Base-by-base conservation (phyloP, 306 rosid species). In the Myrica gale region DNA sequence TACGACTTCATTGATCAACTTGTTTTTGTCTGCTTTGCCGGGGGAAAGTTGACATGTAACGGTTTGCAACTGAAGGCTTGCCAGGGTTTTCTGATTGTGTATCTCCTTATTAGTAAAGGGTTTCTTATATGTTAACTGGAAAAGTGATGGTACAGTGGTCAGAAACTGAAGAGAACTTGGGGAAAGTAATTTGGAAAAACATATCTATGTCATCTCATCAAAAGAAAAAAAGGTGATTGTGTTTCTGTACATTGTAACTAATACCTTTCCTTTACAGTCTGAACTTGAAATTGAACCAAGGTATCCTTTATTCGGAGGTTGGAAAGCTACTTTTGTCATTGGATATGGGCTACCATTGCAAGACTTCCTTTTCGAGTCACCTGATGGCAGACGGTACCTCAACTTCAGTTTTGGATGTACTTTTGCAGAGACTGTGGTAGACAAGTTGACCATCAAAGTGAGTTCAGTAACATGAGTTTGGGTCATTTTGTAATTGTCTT, bases 271-370 rank as follows among this genome's bases (percentile, higher is more conserved):
- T 56, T 82, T 80, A 82, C 97, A 95, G 99, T 92, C 99, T 63
- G 99, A 90, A 74, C 99, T 95, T 79, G 96, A 92, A 84, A 65
- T 95, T 88, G 97, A 95, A 81, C 99, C 99, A 57, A 84, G 97
- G 19, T 95, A 92, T 88, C 99, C 99, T 79, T 84, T 95, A 55
- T 95, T 95, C 86, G 99, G 99, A 76, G 99, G 99, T 62, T 95
- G 99, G 99, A 92, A 90, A 88, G 79, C 97, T 78, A 89, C 97
- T 53, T 95, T 95, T 83, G 76, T 90, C 73, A 85, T 95, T 65
- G 97, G 99, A 55, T 95, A 95, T 79, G 99, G 90, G 67, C 82
- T 95, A 72, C 97, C 99, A 15, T 60, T 95, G 92, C 88, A 92
- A 86, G 99, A 95, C 84, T 92, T 95, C 84, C 96, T 95, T 78